Conservation (phyloP, 1,284 basidiomycete genomes). For the Ganoderma boninense region DNA sequence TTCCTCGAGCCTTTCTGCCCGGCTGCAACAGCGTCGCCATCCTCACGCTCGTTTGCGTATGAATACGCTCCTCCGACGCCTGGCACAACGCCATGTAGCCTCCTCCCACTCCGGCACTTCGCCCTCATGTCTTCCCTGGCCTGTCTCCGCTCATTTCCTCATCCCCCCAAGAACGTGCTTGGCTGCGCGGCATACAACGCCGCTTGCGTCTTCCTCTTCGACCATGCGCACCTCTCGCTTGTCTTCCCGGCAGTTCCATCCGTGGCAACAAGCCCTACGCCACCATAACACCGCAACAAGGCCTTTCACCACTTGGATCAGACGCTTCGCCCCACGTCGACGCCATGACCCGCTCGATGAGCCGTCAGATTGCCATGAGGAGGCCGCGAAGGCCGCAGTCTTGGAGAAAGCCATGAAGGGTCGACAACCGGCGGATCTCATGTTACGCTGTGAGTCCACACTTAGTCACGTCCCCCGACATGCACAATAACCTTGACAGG, state of each 20-base stretch:
- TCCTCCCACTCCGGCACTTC: slow-evolving; percentile 30
- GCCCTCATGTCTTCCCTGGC: slow-evolving; percentile 19
- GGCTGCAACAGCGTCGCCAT: slow-evolving; percentile 24
- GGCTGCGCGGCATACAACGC: slow-evolving; percentile 17
- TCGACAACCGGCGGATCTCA: slow-evolving; percentile 80
- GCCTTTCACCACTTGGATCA: slow-evolving; percentile 30
- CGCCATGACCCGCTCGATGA: slow-evolving; percentile 32
- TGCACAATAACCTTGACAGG: slow-evolving; percentile 30
- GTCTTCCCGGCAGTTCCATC: slow-evolving; percentile 21
- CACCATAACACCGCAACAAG: slow-evolving; percentile 1
- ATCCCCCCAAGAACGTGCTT: slow-evolving; percentile 31
- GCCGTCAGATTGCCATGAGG: slow-evolving; percentile 65
- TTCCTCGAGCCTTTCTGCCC: slow-evolving; percentile 6
- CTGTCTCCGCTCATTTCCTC: slow-evolving; percentile 13
- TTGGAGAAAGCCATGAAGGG: slow-evolving; percentile 85
- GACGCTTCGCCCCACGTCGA: slow-evolving; percentile 18
- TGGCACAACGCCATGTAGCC: slow-evolving; percentile 56
- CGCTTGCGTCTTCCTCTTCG: slow-evolving; percentile 2
- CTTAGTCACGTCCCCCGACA: slow-evolving; percentile 9
- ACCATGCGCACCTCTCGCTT: slow-evolving; percentile 37
- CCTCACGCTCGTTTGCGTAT: slow-evolving; percentile 48
- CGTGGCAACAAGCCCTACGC: not conserved
- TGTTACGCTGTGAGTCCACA: slow-evolving; percentile 76
- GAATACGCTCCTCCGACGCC: slow-evolving; percentile 52
- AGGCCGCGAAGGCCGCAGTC: slow-evolving; percentile 73